phyloP scores from a whole-genome alignment of 164 flowering plant species.

The Vitis rotundifolia region DNA sequence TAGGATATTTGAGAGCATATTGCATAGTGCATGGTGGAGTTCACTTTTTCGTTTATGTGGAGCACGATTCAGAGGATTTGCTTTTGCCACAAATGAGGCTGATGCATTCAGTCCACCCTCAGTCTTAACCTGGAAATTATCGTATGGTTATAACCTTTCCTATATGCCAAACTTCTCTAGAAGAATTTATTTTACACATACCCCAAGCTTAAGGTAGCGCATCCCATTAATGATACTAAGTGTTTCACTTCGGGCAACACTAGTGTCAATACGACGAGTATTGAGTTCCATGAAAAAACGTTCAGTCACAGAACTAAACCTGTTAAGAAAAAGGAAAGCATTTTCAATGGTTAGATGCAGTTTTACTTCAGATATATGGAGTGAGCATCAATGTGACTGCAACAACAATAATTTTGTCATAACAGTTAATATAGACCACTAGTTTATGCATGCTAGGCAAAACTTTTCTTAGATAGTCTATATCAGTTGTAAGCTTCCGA shows the following conservation, averaged over 20 bases:
- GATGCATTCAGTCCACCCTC: slow-evolving; percentile 99
- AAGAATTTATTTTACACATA: slow-evolving; percentile 32
- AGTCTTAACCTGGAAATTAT: slow-evolving; percentile 73
- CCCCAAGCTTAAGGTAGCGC: slow-evolving; percentile 99
- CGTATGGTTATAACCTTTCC: slow-evolving; percentile 17
- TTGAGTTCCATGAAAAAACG: slow-evolving; percentile 98
- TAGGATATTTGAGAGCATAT: slow-evolving; percentile 96
- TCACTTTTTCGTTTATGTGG: slow-evolving; percentile 97
- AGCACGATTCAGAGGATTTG: slow-evolving; percentile 91
- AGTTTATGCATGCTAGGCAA: not conserved
- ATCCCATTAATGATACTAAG: slow-evolving; percentile 97
- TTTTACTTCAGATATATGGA: not conserved
- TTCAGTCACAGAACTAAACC: slow-evolving; percentile 98
- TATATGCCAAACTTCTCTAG: not conserved
- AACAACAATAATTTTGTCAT: not conserved
- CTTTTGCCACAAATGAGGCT: slow-evolving; percentile 98
- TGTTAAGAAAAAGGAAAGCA: slow-evolving; percentile 25
- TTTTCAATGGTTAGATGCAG: slow-evolving; percentile 2
- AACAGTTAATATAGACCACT: not conserved
- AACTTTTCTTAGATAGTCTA: not conserved
- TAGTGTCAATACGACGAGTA: slow-evolving; percentile 85
- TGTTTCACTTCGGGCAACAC: slow-evolving; percentile 89
- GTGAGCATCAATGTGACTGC: too few relatives aligned
- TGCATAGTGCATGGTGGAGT: slow-evolving; percentile 95
- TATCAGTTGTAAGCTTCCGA: not conserved